These are phyloP conservation scores for Debaryomyces maramus DNA, from an alignment of 805 yeast species.

Conservation along the genomic window DNA sequence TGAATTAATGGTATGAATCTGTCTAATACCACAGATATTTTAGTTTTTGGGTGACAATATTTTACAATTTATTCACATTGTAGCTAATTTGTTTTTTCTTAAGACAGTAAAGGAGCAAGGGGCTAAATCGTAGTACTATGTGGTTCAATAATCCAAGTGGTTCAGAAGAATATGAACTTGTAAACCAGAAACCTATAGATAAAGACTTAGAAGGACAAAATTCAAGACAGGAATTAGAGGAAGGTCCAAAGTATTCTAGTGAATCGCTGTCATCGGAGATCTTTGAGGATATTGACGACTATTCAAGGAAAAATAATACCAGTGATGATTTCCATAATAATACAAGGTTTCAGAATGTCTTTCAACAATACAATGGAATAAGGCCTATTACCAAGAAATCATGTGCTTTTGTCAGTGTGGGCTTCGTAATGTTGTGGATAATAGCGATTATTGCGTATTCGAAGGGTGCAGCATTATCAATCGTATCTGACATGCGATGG, in stretches of 20 bases:
- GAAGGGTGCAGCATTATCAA: constrained; percentile 15
- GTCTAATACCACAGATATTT: too few species aligned
- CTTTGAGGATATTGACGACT: constrained; percentile 29
- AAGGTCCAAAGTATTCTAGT: constrained; percentile 8
- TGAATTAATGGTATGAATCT: too few species aligned
- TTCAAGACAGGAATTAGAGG: not conserved
- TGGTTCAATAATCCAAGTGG: constrained; percentile 3
- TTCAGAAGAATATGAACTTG: constrained; percentile 20
- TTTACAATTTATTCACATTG: too few species aligned
- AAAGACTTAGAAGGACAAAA: constrained; percentile 2
- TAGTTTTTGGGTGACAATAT: too few species aligned
- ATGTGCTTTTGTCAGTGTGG: constrained; percentile 6
- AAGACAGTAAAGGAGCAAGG: too few species aligned
- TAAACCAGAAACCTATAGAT: constrained; percentile 12
- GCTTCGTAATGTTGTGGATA: constrained; percentile 23
- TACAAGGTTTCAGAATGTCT: constrained; percentile 22
- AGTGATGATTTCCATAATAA: constrained; percentile 23
- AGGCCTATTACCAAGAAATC: constrained; percentile 7
- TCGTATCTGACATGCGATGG: constrained; percentile 22
- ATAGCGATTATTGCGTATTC: constrained; percentile 29
- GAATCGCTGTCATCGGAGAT: constrained; percentile 25
- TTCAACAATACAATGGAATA: constrained; percentile 14
- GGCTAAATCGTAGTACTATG: not conserved
- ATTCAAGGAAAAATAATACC: constrained; percentile 8
- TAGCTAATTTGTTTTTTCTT: too few species aligned